phyloP scores from a whole-genome alignment of 257 asterid genomes.

The Leonotis leonurus region DNA sequence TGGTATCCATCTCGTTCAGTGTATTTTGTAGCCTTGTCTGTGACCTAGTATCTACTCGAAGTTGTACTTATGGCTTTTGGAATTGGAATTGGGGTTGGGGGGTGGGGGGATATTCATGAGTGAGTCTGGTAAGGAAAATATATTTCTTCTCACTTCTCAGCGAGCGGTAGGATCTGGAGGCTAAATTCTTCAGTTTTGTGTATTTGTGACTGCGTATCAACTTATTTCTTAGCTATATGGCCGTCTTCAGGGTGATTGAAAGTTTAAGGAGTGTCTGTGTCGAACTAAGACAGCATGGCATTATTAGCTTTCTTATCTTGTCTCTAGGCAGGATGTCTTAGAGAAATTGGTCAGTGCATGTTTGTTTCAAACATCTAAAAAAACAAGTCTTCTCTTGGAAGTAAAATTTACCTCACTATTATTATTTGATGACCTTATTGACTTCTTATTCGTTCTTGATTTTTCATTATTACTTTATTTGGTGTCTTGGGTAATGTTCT shows the following conservation, averaged over 20 bases:
- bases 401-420: background rate
- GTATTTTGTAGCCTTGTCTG: no score
- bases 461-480: background rate
- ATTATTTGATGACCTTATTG: background rate
- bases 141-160: background rate
- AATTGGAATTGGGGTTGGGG: no score
- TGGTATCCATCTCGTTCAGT: no score
- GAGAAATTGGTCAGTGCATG: background rate
- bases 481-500: background rate
- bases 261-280: background rate
- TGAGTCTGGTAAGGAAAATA: background rate
- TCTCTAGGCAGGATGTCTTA: background rate
- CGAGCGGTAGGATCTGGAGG: background rate
- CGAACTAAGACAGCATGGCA: background rate
- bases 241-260: background rate
- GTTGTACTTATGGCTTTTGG: no score
- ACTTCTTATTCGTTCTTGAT: no score
- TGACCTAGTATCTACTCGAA: no score
- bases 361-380: background rate
- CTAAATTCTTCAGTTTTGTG: background rate
- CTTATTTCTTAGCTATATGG: background rate
- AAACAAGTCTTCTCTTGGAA: background rate
- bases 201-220: slow-evolving; percentile 12
- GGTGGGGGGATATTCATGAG: background rate
- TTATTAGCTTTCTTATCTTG: background rate